Conservation (phyloP, 768 basidiomycete species). For the Leccinum barrowsii region DNA sequence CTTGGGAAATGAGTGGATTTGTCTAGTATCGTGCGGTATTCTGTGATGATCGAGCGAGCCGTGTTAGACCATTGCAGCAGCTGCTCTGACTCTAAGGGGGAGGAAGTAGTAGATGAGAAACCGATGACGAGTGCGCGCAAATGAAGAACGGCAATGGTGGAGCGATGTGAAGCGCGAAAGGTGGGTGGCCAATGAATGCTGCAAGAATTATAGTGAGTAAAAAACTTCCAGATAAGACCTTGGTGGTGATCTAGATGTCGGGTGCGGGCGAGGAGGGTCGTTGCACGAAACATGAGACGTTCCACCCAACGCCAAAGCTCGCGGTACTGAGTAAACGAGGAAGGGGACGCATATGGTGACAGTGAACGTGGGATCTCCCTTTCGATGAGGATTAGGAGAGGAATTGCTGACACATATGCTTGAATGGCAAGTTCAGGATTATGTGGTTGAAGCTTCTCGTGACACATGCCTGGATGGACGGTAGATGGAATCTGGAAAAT, state of each 20-base stretch:
- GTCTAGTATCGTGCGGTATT: slow-evolving; percentile 67
- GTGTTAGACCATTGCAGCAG: slow-evolving; percentile 58
- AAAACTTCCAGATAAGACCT: slow-evolving; percentile 57
- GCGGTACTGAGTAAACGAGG: slow-evolving; percentile 63
- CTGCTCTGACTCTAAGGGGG: slow-evolving; percentile 24
- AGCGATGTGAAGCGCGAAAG: slow-evolving; percentile 76
- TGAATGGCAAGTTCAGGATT: slow-evolving; percentile 51
- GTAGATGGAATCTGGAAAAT: neutral
- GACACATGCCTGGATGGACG: slow-evolving; percentile 60
- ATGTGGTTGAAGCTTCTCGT: slow-evolving; percentile 55
- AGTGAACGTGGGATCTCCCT: slow-evolving; percentile 42
- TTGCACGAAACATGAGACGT: slow-evolving; percentile 75
- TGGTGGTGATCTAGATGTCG: slow-evolving; percentile 34
- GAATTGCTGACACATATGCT: slow-evolving; percentile 52
- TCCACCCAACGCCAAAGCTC: slow-evolving; percentile 90
- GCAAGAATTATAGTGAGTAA: slow-evolving; percentile 57
- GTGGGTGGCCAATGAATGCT: slow-evolving; percentile 71
- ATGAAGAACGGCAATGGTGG: slow-evolving; percentile 64
- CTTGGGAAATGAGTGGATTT: slow-evolving; percentile 72
- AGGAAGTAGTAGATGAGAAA: slow-evolving; percentile 24
- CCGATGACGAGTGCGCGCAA: slow-evolving; percentile 67
- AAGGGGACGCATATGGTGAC: slow-evolving; percentile 25
- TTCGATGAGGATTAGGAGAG: slow-evolving; percentile 49
- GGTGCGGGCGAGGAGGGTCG: slow-evolving; percentile 56
- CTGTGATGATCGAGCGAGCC: slow-evolving; percentile 62